Evolutionary conservation across 768 basidiomycete genomes (phyloP).

Genomic region (Lentinus brumalis): DNA sequence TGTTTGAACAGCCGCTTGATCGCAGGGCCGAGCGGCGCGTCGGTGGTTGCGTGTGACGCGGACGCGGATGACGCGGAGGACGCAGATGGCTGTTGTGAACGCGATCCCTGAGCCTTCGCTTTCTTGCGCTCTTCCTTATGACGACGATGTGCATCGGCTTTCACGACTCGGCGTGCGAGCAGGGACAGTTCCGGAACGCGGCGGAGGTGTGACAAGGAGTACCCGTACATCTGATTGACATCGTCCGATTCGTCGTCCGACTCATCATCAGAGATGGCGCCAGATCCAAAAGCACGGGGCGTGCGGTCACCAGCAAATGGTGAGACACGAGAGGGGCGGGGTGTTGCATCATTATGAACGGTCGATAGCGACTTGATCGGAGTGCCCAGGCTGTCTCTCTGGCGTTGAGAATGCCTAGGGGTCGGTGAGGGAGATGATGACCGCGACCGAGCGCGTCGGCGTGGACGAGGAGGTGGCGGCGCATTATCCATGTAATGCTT

Average conservation of each 20-base stretch:
- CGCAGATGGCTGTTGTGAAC: neutral
- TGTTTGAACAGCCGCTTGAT: slow-evolving; percentile 66
- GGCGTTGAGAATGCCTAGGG: neutral
- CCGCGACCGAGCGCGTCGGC: neutral
- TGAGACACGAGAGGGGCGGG: slow-evolving; percentile 31
- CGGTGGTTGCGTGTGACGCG: neutral
- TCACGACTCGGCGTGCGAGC: slow-evolving; percentile 65
- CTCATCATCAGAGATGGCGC: slow-evolving; percentile 6
- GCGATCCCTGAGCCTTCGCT: slow-evolving; percentile 18
- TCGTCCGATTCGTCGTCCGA: slow-evolving; percentile 6
- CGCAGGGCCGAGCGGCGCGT: slow-evolving; percentile 9
- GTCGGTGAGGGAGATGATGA: slow-evolving; percentile 19
- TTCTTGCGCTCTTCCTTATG: slow-evolving; percentile 50
- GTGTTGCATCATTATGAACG: slow-evolving; percentile 11
- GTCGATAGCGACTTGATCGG: slow-evolving; percentile 2
- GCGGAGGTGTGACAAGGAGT: slow-evolving; percentile 73
- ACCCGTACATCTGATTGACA: slow-evolving; percentile 43
- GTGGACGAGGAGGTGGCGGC: slow-evolving; percentile 20
- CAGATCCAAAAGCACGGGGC: slow-evolving; percentile 28
- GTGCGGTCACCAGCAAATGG: slow-evolving; percentile 34
- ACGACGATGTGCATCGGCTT: slow-evolving; percentile 59
- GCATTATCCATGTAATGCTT: slow-evolving; percentile 79
- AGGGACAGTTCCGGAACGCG: slow-evolving; percentile 73
- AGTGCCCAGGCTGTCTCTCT: slow-evolving; percentile 1
- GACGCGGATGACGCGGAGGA: neutral